Evolutionary conservation across 306 rosid genomes (phyloP), one percentile per base, ranked within the genome.

Genomic region (Fragaria nilgerrensis): DNA sequence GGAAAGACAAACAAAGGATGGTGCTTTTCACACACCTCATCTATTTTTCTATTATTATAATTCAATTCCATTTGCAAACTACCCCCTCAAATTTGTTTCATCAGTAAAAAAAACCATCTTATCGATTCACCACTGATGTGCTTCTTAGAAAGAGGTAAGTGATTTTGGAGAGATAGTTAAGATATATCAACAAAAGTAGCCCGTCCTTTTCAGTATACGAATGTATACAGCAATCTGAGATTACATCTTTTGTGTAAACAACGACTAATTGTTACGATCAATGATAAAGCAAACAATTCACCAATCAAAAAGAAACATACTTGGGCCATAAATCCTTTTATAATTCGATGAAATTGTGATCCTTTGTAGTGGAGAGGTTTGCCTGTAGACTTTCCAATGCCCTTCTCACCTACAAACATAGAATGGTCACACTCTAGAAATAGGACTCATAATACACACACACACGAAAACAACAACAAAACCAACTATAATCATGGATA

Each of bases 311-410:
- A 37, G 55, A 7, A 75, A 84, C 97, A 79, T 90, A 96, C 99
- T 80, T 96, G 99, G 79, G 98, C 97, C 98, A 96, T 96, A 74
- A 93, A 96, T 75, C 96, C 99, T 87, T 86, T 87, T 75, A 96
- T 93, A 76, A 96, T 84, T 65, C 98, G 94, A 84, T 96, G 99
- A 77, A 96, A 88, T 55, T 68, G 67, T 19, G 99, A 85, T 62
- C 97, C 99, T 83, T 88, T 90, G 84, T 73, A 96, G 82, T 93
- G 97, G 81, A 93, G 90, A 79, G 94, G 96, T 82, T 90, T 93
- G 52, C 91, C 96, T 0, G 98, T 91, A 50, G 91, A 81, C 84
- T 86, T 87, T 68, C 98, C 97, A 74, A 87, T 85, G 71, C 96
- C 98, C 85, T 91, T 96, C 84, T 93, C 99, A 74, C 99, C 99